Percentiles rank a stretch among this genome's conserved stretches.
phyloP scores from a whole-genome alignment of 371 early-diverging fungal species.

The Saksenaea vasiformis region DNA sequence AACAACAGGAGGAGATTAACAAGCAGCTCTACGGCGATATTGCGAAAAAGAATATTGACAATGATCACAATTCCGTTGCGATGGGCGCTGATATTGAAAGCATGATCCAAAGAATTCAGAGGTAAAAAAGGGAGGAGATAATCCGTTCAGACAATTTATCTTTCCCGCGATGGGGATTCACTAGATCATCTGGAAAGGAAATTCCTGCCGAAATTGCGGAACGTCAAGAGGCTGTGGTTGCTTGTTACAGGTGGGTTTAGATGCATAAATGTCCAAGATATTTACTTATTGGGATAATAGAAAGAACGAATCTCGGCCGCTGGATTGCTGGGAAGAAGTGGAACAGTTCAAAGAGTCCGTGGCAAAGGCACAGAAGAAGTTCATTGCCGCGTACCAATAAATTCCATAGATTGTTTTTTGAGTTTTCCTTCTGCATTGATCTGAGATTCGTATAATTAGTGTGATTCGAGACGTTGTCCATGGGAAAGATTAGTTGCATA shows the following conservation, averaged over 20 bases:
- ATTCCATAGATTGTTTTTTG: constrained; percentile 1
- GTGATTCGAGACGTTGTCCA: too few species aligned
- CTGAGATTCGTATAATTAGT: too few species aligned
- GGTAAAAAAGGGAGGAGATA: constrained; percentile 21
- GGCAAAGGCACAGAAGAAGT: constrained; percentile 56
- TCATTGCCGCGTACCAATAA: constrained; percentile 50
- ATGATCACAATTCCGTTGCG: constrained; percentile 48
- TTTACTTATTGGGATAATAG: constrained; percentile 16
- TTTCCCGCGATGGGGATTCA: neutral
- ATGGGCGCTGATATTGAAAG: constrained; percentile 45
- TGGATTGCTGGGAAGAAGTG: constrained; percentile 75
- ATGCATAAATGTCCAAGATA: neutral
- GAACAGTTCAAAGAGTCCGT: constrained; percentile 61
- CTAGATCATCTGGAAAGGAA: constrained; percentile 40
- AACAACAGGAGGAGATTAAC: constrained; percentile 32
- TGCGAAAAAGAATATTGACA: constrained; percentile 43
- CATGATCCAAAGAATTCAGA: constrained; percentile 49
- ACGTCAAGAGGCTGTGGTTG: constrained; percentile 46
- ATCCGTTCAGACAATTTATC: neutral
- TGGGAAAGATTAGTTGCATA: too few species aligned
- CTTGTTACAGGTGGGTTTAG: constrained; percentile 46
- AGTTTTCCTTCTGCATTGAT: too few species aligned
- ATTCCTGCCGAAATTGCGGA: constrained; percentile 43
- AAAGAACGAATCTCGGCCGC: constrained; percentile 52
- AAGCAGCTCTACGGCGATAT: constrained; percentile 36